Base-by-base conservation (phyloP, 1,284 basidiomycete species). In the Cronartium quercuum region DNA sequence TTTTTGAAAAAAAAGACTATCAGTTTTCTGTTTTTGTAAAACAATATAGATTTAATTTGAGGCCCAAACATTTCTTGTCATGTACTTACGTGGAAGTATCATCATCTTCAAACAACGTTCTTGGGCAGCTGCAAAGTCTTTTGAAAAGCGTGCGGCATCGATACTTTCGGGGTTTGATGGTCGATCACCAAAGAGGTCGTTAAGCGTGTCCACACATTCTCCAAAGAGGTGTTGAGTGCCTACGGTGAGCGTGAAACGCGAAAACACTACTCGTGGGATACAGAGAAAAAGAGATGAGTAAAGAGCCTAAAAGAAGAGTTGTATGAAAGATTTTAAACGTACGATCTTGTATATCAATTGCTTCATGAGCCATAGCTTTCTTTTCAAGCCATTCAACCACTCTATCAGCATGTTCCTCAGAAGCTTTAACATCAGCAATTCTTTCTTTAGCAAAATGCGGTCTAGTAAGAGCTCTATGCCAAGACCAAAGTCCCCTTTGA, bases 371-470 rank as follows among this genome's bases (percentile, higher is more conserved):
- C 18, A 64, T 61, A 24, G 58, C 40, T 41, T 71, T 58, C 29
- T 34, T 37, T 21, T 18, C 44, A 35, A 89, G 79, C 76, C 88
- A 84, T 13, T 83, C 81, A 6, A 90, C 77, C 0, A 88, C 85
- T 6, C 82, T 83, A 10, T 80, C 78, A 3, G 85, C 82, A 74
- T 88, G 85, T 66, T 83, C 83, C 77, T 89, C 88, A 78, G 90
- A 89, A 42, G 86, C 83, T 35, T 88, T 85, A 75, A 90, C 89
- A 79, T 90, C 89, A 4, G 86, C 85, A 65, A 88, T 86, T 29
- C 88, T 85, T 76, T 90, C 88, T 38, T 86, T 85, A 3, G 88
- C 86, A 78, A 90, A 90, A 82, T 89, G 90, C 0, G 89, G 89
- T 2, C 89, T 86, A 4, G 89, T 86, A 64, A 86, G 86, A 18